phyloP scores from a whole-genome alignment of 805 yeast species.

The Tetrapisispora pingtungensis region DNA sequence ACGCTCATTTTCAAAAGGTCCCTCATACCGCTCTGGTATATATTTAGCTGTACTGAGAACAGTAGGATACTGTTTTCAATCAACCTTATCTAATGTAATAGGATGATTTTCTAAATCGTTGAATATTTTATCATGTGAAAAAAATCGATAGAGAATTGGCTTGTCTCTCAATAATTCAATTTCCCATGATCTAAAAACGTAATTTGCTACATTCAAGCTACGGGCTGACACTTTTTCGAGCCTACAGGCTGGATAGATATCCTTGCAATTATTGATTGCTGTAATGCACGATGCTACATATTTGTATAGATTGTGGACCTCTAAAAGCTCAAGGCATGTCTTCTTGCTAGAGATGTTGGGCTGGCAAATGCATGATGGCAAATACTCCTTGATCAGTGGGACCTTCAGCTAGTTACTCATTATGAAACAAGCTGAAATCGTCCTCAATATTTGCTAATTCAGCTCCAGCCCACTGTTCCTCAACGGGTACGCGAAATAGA shows the following conservation, averaged over 20 bases:
- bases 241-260: not conserved
- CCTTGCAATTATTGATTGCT: not conserved
- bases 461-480: not conserved
- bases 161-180: too few relatives aligned
- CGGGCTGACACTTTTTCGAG: not conserved
- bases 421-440: constrained; percentile 1
- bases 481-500: constrained; percentile 1
- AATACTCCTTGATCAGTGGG: not conserved
- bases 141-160: too few relatives aligned
- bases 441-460: not conserved
- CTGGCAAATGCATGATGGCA: not conserved
- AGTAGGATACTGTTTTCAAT: too few relatives aligned
- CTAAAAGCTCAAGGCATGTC: constrained; percentile 1
- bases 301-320: not conserved
- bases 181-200: too few relatives aligned
- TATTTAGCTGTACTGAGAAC: too few relatives aligned
- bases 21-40: too few relatives aligned
- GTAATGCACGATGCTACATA: not conserved
- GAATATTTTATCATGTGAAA: too few relatives aligned
- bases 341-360: constrained; percentile 2
- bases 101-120: too few relatives aligned
- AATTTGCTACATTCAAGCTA: too few relatives aligned
- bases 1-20: not conserved
- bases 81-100: too few relatives aligned
- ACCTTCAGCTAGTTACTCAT: constrained; percentile 4